A percentile compares a stretch with the other conserved stretches of the same genome.
These are phyloP conservation scores for Penicillium maclennaniae DNA, from an alignment of 495 filamentous ascomycete species.

Conservation along the genomic window DNA sequence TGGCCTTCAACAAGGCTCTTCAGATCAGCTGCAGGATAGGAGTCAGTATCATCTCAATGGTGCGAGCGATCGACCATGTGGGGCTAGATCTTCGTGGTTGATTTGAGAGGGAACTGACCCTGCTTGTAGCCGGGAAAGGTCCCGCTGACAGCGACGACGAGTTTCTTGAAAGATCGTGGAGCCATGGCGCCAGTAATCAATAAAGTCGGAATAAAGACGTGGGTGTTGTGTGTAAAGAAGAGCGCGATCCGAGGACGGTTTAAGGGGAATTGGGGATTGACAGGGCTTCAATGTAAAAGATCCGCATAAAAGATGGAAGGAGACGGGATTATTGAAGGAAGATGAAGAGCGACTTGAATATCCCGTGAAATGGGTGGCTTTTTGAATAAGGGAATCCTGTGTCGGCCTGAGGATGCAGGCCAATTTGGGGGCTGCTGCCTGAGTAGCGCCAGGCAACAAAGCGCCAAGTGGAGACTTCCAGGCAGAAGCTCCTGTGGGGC, in stretches of 20 bases:
- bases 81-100: constrained; percentile 1
- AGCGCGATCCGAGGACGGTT: not conserved
- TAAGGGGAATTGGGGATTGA: not conserved
- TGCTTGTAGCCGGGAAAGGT: constrained; percentile 55
- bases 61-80: not conserved
- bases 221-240: not conserved
- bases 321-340: not conserved
- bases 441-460: not conserved
- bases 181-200: constrained; percentile 20
- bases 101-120: constrained; percentile 25
- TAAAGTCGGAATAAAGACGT: not conserved
- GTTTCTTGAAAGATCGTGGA: constrained; percentile 33
- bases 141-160: constrained; percentile 58
- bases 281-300: not conserved
- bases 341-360: not conserved
- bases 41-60: constrained; percentile 31
- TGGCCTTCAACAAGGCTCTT: constrained; percentile 38
- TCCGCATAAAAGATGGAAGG: not conserved
- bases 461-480: not conserved
- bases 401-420: not conserved
- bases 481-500: not conserved
- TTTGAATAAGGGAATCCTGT: not conserved
- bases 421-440: not conserved
- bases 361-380: not conserved
- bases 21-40: constrained; percentile 29